Base-by-base conservation (phyloP, 305 asterid genomes). In the Fraxinus albicans region DNA sequence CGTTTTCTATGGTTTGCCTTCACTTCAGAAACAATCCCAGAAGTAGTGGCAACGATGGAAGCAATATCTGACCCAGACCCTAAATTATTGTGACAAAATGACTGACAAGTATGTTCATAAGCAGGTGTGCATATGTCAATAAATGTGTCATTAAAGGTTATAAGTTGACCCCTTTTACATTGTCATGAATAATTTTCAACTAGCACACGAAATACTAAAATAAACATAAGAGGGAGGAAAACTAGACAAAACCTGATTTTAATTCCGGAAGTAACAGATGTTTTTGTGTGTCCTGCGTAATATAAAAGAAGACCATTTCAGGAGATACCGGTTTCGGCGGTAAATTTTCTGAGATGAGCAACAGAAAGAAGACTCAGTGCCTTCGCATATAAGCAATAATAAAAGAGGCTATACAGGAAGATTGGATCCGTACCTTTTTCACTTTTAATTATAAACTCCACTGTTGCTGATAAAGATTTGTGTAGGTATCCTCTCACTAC, bases 221-320 rank as follows among this genome's bases (percentile, higher is more conserved):
- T 19, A n/a, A 77, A 47, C 73, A 72, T 1, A 69, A 33, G 44
- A 33, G 44, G 69, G 33, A 55, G 79, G 36, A 78, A 44, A 63
- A 75, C 27, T 36, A 31, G 77, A 82, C 58, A 63, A 63, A 76
- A 92, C 98, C 98, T 89, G 95, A 89, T 88, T 91, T 93, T 81
- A 95, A 86, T 86, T 92, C 92, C 47, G 92, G 91, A 87, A 95
- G 93, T 87, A 93, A 88, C 40, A 84, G 35, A 87, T 95, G 98
- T 83, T 93, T 89, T 84, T 95, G 98, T 33, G 98, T 95, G 86
- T 95, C 97, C 89, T 93, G 98, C 3, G 98, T 95, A 36, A 93
- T 90, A 83, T 92, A 95, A 84, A 93, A 92, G 84, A 93, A 81
- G 83, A 91, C 86, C 90, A 73, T 88, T 88, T 95, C 97, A 78